Base-by-base conservation (phyloP, 305 asterid genomes). In the Euphrasia arctica region DNA sequence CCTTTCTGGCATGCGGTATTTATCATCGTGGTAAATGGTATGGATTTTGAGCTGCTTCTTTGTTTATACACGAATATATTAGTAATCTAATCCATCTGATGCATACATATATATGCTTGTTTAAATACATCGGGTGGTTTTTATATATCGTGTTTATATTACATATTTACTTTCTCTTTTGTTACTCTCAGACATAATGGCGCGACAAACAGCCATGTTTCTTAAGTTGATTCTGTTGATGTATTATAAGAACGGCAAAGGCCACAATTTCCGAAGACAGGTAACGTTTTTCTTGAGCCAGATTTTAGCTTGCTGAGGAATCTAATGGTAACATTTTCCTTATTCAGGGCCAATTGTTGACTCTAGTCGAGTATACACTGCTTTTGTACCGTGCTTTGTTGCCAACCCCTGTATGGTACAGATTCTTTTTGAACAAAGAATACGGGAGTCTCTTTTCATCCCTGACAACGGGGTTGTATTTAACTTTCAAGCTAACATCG, bases 351-450 rank as follows among this genome's bases (percentile, higher is more conserved):
- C 99, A 88, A 79, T 79, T 93, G 90, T 79, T 93, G 77, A 93
- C 99, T 69, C 80, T 90, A 73, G 91, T 93, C 49, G 99, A 93
- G 79, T 90, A 93, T 79, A 72, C 87, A 4, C 76, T 93, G 80
- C 82, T 93, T 74, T 79, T 93, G 28, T 85, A 90, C 82, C 96
- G 97, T 74, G 95, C 95, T 60, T 70, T 93, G 75, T 79, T 93
- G 73, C 95, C 99, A 42, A 73, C 97, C 71, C 91, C 99, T 59
- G 92, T 93, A 54, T 93, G 99, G 99, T 93, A 88, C 76, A 81
- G 97, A 70, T 93, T 90, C 85, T 93, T 93, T 77, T 75, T 88
- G 77, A 93, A 93, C 95, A 93, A 93, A 78, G 91, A 86, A 3
- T 86, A 93, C 65, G 99, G 96, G 62, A 86, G 93, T 79, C 93